Conservation (phyloP, 2,329 filamentous ascomycete genomes). For the Simplicillium aogashimaense region DNA sequence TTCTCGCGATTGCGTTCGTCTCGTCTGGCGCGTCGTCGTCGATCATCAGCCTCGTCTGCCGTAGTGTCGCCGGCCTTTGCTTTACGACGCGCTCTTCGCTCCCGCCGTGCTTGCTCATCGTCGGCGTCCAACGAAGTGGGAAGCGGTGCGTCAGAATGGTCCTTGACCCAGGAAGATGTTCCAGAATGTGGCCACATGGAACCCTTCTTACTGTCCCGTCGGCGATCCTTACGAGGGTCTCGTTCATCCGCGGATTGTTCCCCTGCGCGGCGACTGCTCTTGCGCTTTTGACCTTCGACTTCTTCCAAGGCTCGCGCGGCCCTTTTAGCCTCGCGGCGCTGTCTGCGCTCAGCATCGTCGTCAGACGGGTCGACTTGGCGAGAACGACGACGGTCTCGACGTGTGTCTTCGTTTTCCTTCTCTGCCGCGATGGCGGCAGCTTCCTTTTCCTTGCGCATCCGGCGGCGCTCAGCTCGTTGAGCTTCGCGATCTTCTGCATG, state of each 20-base stretch:
- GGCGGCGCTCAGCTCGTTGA: conserved; percentile 39
- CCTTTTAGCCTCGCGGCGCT: conserved; percentile 42
- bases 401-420: conserved; percentile 35
- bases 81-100: conserved; percentile 34
- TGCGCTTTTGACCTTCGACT: conserved; percentile 21
- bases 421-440: conserved; percentile 29
- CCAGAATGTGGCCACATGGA: conserved; percentile 51
- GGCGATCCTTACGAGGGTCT: conserved; percentile 30
- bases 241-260: conserved; percentile 26
- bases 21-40: conserved; percentile 30
- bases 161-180: conserved; percentile 57
- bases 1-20: conserved; percentile 27
- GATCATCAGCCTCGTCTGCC: conserved; percentile 33
- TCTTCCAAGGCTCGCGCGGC: conserved; percentile 30
- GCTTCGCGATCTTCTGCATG: conserved; percentile 38
- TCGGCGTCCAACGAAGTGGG: conserved; percentile 28
- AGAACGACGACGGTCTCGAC: conserved; percentile 33
- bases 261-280: conserved; percentile 27
- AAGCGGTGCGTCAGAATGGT: conserved; percentile 51
- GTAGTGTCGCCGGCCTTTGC: conserved; percentile 29
- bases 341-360: conserved; percentile 45
- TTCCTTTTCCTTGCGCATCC: conserved; percentile 37
- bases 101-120: conserved; percentile 39
- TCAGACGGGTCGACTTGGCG: conserved; percentile 29
- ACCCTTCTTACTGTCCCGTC: conserved; percentile 24